Percentiles rank a stretch among this genome's conserved stretches.
Conservation (phyloP, 192 early-diverging fungal species). For the Backusella sp. region DNA sequence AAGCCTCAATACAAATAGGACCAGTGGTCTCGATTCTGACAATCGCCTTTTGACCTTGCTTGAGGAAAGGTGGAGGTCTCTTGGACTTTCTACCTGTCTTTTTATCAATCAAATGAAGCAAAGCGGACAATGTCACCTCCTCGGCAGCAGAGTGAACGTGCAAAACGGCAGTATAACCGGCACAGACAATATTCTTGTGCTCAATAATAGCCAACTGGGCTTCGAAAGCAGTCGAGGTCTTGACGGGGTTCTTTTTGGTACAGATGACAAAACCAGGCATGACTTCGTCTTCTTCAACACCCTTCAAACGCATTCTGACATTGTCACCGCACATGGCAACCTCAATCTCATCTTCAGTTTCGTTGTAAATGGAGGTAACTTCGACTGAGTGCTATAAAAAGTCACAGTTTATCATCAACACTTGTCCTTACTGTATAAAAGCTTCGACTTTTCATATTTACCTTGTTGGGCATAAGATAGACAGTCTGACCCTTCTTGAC, state of each 20-base stretch:
- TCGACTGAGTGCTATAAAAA: constrained; percentile 49
- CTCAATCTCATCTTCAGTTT: constrained; percentile 77
- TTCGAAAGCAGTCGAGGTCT: constrained; percentile 77
- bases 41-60: constrained; percentile 88
- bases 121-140: constrained; percentile 78
- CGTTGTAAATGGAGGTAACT: constrained; percentile 80
- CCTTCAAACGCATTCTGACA: constrained; percentile 83
- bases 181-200: constrained; percentile 93
- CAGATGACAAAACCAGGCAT: constrained; percentile 88
- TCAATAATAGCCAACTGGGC: constrained; percentile 90
- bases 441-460: constrained; percentile 23
- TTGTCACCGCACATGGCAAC: constrained; percentile 89
- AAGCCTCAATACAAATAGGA: constrained; percentile 86
- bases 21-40: constrained; percentile 77
- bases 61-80: constrained; percentile 88
- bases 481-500: constrained; percentile 86
- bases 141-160: constrained; percentile 89
- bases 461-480: constrained; percentile 93
- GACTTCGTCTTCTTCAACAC: constrained; percentile 94
- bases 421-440: not conserved
- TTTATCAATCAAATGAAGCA: constrained; percentile 92
- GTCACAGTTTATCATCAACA: not conserved
- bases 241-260: constrained; percentile 72
- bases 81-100: constrained; percentile 90
- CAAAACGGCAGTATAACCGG: constrained; percentile 92